Conservation (phyloP, 495 filamentous ascomycete species). For the Astrocystis sublimbata region DNA sequence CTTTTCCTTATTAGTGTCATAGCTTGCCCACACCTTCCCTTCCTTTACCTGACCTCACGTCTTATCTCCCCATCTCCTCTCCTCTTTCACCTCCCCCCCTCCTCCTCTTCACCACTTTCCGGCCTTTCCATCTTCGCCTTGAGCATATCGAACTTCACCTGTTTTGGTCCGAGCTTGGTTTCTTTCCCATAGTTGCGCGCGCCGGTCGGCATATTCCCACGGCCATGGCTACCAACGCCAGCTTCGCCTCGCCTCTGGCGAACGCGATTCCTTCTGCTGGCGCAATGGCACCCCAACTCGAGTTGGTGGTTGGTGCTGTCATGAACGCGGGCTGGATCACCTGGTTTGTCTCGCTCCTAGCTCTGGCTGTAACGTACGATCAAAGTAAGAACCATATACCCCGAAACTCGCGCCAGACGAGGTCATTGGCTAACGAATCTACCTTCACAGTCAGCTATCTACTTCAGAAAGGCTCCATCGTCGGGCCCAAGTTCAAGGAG, state of each 20-base stretch:
- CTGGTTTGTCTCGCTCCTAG: conserved; percentile 63
- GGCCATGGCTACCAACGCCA: conserved; percentile 67
- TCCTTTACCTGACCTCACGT: conserved; percentile 5
- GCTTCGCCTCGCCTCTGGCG: conserved; percentile 75
- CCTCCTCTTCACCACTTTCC: not conserved
- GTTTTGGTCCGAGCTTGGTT: not conserved
- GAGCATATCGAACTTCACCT: not conserved
- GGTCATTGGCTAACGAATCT: conserved; percentile 27
- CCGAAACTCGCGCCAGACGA: not conserved
- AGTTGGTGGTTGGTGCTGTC: conserved; percentile 45
- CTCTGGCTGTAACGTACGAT: conserved; percentile 77
- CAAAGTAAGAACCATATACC: conserved; percentile 62
- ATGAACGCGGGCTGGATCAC: conserved; percentile 62
- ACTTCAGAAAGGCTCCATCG: conserved; percentile 80
- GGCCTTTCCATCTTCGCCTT: not conserved
- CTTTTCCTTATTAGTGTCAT: not conserved
- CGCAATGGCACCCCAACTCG: conserved; percentile 44
- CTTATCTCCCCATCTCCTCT: not conserved
- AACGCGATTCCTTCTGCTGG: conserved; percentile 57
- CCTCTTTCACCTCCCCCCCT: not conserved
- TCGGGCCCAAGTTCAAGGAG: conserved; percentile 78
- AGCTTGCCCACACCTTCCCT: conserved; percentile 16
- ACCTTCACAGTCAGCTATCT: conserved; percentile 74
- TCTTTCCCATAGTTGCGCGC: conserved; percentile 1
- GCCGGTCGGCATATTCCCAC: conserved; percentile 13